phyloP scores from a whole-genome alignment of 1,284 basidiomycete genomes.

The Tilletiaria anomala region DNA sequence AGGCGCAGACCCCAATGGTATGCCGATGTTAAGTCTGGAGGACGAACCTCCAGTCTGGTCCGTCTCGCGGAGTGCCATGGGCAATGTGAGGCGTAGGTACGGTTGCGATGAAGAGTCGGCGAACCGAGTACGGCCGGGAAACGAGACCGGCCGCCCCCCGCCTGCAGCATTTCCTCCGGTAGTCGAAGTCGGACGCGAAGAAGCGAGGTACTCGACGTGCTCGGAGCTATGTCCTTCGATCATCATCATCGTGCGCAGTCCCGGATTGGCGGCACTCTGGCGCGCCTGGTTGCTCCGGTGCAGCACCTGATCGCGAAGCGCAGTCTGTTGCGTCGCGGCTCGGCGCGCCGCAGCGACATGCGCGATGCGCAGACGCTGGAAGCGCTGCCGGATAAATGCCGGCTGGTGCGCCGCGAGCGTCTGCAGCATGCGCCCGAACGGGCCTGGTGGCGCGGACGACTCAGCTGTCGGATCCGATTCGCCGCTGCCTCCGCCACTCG shows the following conservation, averaged over 20 bases:
- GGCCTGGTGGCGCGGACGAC: constrained; percentile 12
- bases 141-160: too few relatives aligned
- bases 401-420: constrained; percentile 20
- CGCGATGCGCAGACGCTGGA: constrained; percentile 21
- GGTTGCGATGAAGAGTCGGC: too few relatives aligned
- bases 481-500: background rate
- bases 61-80: too few relatives aligned
- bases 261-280: constrained; percentile 13
- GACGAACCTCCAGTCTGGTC: background rate
- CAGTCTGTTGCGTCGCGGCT: constrained; percentile 25
- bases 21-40: too few relatives aligned
- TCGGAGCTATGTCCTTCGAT: too few relatives aligned
- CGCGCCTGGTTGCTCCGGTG: constrained; percentile 12
- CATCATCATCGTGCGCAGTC: too few relatives aligned
- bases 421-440: constrained; percentile 5
- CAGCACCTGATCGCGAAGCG: constrained; percentile 24
- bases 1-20: too few relatives aligned
- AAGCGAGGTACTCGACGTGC: too few relatives aligned
- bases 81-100: too few relatives aligned
- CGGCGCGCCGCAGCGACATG: constrained; percentile 25
- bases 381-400: constrained; percentile 22
- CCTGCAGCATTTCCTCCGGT: too few relatives aligned
- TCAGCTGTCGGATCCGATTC: background rate
- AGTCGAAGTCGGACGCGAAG: too few relatives aligned
- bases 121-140: too few relatives aligned